Evolutionary conservation across 2,329 filamentous ascomycete species (phyloP).

Genomic region (Orbilia oligospora): DNA sequence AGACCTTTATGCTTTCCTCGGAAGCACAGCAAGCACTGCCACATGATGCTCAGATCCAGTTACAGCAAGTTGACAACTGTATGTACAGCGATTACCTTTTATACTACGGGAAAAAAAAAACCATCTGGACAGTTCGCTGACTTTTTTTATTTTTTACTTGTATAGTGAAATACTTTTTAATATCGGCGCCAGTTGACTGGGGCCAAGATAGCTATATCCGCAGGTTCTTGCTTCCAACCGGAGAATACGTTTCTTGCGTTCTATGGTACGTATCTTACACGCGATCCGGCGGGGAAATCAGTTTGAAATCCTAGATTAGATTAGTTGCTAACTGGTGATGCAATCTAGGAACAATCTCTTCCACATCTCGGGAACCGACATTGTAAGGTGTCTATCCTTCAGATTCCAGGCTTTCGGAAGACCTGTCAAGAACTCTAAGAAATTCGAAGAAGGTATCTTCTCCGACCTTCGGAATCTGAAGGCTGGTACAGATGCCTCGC

Average conservation of each 20-base stretch:
- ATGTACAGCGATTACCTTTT: no score
- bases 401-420: slow-evolving; percentile 98
- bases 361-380: slow-evolving; percentile 98
- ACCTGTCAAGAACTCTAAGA: slow-evolving; percentile 99
- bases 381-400: slow-evolving; percentile 97
- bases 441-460: slow-evolving; percentile 99
- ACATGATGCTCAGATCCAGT: slow-evolving; percentile 94
- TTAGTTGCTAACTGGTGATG: background rate
- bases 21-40: slow-evolving; percentile 97
- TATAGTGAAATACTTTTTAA: slow-evolving; percentile 98
- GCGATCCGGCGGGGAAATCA: no score
- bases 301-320: slow-evolving; percentile 12
- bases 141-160: background rate
- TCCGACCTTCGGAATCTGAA: slow-evolving; percentile 98
- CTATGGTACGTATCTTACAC: slow-evolving; percentile 77
- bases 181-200: slow-evolving; percentile 98
- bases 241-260: slow-evolving; percentile 98
- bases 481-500: slow-evolving; percentile 95
- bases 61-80: slow-evolving; percentile 99
- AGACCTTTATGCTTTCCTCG: slow-evolving; percentile 98
- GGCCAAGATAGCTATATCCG: slow-evolving; percentile 96
- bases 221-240: slow-evolving; percentile 92
- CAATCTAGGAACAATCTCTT: slow-evolving; percentile 90
- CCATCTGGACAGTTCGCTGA: slow-evolving; percentile 29
- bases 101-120: background rate